Evolutionary conservation across 2,329 filamentous ascomycete genomes (phyloP).

Genomic region (Fusarium sp.): DNA sequence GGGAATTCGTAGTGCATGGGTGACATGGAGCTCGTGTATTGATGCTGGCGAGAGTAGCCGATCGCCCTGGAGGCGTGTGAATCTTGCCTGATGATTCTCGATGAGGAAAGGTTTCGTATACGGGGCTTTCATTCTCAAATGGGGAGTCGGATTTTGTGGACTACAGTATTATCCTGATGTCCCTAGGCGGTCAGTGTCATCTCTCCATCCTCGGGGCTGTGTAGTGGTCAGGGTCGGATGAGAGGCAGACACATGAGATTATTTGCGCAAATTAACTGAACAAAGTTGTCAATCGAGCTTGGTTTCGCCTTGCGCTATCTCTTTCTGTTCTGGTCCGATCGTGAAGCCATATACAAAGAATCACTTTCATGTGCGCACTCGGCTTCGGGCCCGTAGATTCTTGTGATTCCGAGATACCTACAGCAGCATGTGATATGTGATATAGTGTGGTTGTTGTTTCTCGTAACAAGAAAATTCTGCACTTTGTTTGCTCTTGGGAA

Average conservation of each 20-base stretch:
- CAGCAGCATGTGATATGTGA: too few relatives aligned
- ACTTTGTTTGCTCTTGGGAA: too few relatives aligned
- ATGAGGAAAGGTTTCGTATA: constrained; percentile 1
- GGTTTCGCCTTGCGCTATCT: constrained; percentile 5
- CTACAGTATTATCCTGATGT: constrained; percentile 3
- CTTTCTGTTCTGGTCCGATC: too few relatives aligned
- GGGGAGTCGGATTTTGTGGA: constrained; percentile 9
- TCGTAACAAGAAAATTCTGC: too few relatives aligned
- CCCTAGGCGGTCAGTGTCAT: not conserved
- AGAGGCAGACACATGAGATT: constrained; percentile 12
- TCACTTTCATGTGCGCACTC: too few relatives aligned
- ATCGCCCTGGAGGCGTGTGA: constrained; percentile 3
- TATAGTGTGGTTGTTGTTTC: too few relatives aligned
- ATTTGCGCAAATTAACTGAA: constrained; percentile 1
- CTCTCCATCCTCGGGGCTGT: constrained; percentile 12
- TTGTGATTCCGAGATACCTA: too few relatives aligned
- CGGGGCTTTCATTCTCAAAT: constrained; percentile 5
- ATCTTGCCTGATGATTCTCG: constrained; percentile 4
- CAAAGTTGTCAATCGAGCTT: not conserved
- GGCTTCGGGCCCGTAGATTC: too few relatives aligned
- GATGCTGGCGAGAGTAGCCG: constrained; percentile 2
- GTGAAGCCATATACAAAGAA: too few relatives aligned
- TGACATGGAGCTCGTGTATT: not conserved
- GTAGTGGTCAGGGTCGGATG: constrained; percentile 10
- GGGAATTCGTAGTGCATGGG: not conserved